Base-by-base conservation (phyloP, 768 basidiomycete species). In the Russula sp. region DNA sequence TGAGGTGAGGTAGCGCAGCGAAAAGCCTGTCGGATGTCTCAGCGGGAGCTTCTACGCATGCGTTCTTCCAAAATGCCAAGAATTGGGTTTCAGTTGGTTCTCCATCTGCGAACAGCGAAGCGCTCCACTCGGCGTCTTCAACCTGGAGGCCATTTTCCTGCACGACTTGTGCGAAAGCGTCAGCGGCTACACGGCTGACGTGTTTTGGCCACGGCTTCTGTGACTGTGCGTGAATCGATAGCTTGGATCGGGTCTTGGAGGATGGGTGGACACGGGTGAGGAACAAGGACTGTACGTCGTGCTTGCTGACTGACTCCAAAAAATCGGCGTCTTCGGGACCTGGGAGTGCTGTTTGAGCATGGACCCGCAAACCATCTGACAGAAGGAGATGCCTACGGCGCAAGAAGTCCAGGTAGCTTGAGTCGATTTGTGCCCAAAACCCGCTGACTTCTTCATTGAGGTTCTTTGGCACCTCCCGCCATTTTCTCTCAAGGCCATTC, bases 381-480 rank as follows among this genome's bases (percentile, higher is more conserved):
- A 50, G 49, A 14, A 29, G 18, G 35, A 45, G 18, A 52, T 16
- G 81, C 87, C 73, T 71, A 93, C 95, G 82, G 70, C 88, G 81
- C 61, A 83, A 74, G 77, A 98, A 99, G 74, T 98, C 94, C 65
- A 85, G 83, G 67, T 88, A 91, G 5, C 93, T 89, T 25, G 80
- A 83, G 64, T 83, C 83, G 64, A 98, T 84, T 53, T 90, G 83
- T 18, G 69, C 66, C 77, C 87, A 86, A 69, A 86, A 91, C 64
- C 79, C 77, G n/a, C 75, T 73, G 3, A 79, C 75, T 75, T 99
- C 97, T 69, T 96, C 90, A 8, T 76, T 76, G 52, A 98, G 73
- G 71, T 97, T 98, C 80, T 98, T 98, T 68, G 86, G 78, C 39
- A 83, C 87, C 70, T 98, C 94, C 60, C 83, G 75, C 85, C 90